Base-by-base conservation (phyloP, 129 eudicot species). In the Escallonia herrerae region DNA sequence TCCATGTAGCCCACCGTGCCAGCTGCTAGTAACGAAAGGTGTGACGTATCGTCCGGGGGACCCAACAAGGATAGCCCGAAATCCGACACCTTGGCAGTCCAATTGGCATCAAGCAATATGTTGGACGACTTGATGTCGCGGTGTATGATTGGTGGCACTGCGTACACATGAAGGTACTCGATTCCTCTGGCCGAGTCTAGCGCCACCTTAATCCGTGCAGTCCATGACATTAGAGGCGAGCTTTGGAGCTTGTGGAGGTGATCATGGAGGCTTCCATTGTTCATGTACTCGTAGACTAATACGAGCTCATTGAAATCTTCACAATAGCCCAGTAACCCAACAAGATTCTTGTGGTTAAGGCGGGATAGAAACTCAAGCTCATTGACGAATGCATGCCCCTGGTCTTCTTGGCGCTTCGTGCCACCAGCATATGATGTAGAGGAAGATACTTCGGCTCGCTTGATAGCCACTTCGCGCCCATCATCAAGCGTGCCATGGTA, bases 1-100 rank as follows among this genome's bases (percentile, higher is more conserved):
- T 93, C 98, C 83, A 93, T 82, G 79, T 93, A 93, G 33, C 98
- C 98, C 9, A 93, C 71, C 2, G 96, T 93, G 33, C 98, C 98
- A 0, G 98, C 98, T 2, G 98, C 96, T 10, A 76, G 79, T 51
- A 81, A 66, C 4, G 98, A 81, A 42, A 88, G 87, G 74, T 93
- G 91, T 0, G 89, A 61, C 68, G 60, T 71, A 0, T 82, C 87
- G 22, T 81, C 95, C 5, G 49, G 56, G 0, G 96, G 96, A 56
- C 98, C 95, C 85, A 80, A 46, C 56, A 86, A 48, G 5, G 96
- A 93, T 3, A 93, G 81, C 14, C 98, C 98, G 12, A 93, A 93
- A 72, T 93, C 98, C 0, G 96, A 93, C n/a, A 93, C 96, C 77
- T 86, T 88, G 60, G 95, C 96, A 0, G 78, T 82, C 96, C 96